These are phyloP conservation scores for Fusarium pilosicola DNA, from an alignment of 2,329 filamentous ascomycete species.

Conservation along the genomic window DNA sequence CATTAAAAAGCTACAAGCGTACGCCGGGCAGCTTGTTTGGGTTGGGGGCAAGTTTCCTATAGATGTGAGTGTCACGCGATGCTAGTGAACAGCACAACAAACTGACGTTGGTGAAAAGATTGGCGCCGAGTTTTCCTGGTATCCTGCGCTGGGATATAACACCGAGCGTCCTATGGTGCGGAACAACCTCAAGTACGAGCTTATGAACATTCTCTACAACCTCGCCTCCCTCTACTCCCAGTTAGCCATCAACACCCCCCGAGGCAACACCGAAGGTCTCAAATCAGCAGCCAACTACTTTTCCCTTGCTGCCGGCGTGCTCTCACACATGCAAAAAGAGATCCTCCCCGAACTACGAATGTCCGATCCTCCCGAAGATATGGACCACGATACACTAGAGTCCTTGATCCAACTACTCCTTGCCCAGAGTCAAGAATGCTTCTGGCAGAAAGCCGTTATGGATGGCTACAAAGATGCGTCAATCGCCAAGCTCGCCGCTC, in stretches of 20 bases:
- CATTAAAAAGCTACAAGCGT: conserved; percentile 86
- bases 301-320: conserved; percentile 84
- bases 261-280: conserved; percentile 81
- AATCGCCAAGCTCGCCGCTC: conserved; percentile 88
- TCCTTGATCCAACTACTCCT: conserved; percentile 85
- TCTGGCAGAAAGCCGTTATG: conserved; percentile 97
- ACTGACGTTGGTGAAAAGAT: conserved; percentile 67
- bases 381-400: conserved; percentile 89
- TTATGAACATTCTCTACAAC: conserved; percentile 93
- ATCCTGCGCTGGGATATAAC: conserved; percentile 91
- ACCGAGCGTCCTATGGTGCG: conserved; percentile 75
- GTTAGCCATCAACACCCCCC: conserved; percentile 82
- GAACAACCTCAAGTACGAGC: conserved; percentile 80
- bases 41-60: conserved; percentile 95
- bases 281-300: conserved; percentile 92
- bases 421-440: conserved; percentile 95
- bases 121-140: conserved; percentile 96
- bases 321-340: conserved; percentile 78
- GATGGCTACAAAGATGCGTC: conserved; percentile 91
- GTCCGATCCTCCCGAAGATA: conserved; percentile 89
- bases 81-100: not conserved
- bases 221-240: conserved; percentile 94
- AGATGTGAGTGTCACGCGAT: conserved; percentile 67
- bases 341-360: conserved; percentile 85
- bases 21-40: conserved; percentile 93